Conservation (phyloP, 129 eudicot species). For the Arctium minus region DNA sequence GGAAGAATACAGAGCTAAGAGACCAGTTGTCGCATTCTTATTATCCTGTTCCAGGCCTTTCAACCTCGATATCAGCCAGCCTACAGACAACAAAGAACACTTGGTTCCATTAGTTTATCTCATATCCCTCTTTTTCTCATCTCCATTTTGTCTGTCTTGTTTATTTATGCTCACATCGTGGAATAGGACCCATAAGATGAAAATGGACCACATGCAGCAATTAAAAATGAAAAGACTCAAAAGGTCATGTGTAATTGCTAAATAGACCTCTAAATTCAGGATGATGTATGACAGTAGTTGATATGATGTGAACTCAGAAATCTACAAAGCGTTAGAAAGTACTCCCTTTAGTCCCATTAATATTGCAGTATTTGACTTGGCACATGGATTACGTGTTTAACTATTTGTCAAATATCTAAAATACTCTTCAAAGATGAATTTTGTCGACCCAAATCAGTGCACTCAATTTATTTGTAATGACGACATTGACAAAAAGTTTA, state of each 20-base stretch:
- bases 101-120: background rate
- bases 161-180: background rate
- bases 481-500: background rate
- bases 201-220: background rate
- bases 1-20: constrained; percentile 48
- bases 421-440: background rate
- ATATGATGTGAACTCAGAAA: too few species aligned
- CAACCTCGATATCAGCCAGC: constrained; percentile 67
- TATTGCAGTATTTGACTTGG: too few species aligned
- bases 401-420: background rate
- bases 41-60: constrained; percentile 44
- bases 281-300: too few species aligned
- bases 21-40: constrained; percentile 22
- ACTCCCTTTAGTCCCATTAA: too few species aligned
- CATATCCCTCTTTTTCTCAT: background rate
- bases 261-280: too few species aligned
- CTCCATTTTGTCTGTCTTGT: background rate
- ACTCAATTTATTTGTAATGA: too few species aligned
- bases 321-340: too few species aligned
- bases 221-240: background rate
- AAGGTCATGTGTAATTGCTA: background rate
- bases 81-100: constrained; percentile 30
- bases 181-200: background rate
- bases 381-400: too few species aligned
- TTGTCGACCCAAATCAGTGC: background rate